These are phyloP conservation scores for Bidens hawaiensis DNA, from an alignment of 140 eudicot species.

Conservation along the genomic window DNA sequence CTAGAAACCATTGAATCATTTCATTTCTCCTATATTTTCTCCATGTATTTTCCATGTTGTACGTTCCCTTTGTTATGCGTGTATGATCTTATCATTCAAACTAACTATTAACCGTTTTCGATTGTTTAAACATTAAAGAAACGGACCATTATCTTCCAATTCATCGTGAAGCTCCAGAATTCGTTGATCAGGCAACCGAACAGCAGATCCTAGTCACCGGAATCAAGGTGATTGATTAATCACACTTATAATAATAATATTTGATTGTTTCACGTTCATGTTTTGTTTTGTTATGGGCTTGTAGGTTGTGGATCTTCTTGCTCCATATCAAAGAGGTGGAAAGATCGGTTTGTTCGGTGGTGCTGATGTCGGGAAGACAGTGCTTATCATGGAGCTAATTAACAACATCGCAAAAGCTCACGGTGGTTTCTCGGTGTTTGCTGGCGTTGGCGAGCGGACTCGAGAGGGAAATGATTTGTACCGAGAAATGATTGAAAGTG, in stretches of 20 bases:
- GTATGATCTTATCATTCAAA: not conserved
- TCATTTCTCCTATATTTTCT: too few species aligned
- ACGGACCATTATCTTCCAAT: conserved; percentile 57
- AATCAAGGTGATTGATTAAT: conserved; percentile 47
- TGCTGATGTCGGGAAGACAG: conserved; percentile 69
- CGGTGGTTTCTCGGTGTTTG: conserved; percentile 70
- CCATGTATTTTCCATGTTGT: not conserved
- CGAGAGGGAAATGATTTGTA: conserved; percentile 74
- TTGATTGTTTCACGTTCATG: not conserved
- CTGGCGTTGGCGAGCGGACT: conserved; percentile 72
- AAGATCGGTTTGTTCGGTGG: conserved; percentile 70
- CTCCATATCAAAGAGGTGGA: conserved; percentile 70
- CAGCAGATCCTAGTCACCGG: conserved; percentile 63
- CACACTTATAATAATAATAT: not conserved
- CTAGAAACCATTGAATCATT: too few species aligned
- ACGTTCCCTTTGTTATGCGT: not conserved
- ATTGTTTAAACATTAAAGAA: conserved; percentile 30
- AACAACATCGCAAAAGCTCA: conserved; percentile 60
- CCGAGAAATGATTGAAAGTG: conserved; percentile 58
- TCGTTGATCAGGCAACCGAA: conserved; percentile 51
- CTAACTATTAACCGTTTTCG: conserved; percentile 7
- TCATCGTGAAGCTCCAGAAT: conserved; percentile 61
- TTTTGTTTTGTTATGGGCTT: not conserved
- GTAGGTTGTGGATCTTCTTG: conserved; percentile 65
- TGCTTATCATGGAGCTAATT: conserved; percentile 60